Evolutionary conservation across 2,329 filamentous ascomycete species (phyloP), one percentile per base, ranked within the genome.

Genomic region (Cladosporium sp.): DNA sequence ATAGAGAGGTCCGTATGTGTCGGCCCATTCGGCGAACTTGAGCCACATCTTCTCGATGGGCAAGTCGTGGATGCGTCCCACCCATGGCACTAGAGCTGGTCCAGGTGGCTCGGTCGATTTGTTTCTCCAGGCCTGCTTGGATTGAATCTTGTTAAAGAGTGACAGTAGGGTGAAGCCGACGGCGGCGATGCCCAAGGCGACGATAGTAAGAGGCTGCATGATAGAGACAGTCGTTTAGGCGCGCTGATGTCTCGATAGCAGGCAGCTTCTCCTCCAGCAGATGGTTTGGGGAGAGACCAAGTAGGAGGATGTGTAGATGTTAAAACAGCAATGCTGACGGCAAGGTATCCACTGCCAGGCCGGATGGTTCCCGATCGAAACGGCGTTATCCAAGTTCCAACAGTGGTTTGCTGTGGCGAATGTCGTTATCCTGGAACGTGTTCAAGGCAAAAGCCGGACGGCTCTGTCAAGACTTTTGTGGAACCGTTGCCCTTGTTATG

Each of bases 11-110:
- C 76, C 76, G 60, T 77, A 75, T 6, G 67, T 71, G 51, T 78
- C 70, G n/a, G 75, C 71, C 75, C 76, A 79, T 68, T 78, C 75
- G 44, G 76, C 76, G 72, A 86, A 84, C 77, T 85, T 86, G 68
- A 85, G 71, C 84, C 84, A 86, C 80, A 82, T 83, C 71, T 76
- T 79, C 44, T 81, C 68, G 69, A 82, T 82, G 2, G 82, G 82
- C 12, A 84, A 74, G 66, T 84, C 81, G 68, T 83, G 81, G 64
- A 83, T 76, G 2, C 77, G 75, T 52, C 77, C 77, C 55, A 78
- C 67, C 67, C 71, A 76, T 41, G 77, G 76, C 3, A 78, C 64
- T 54, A 80, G 71, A 11, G 73, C 71, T 21, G 81, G 81, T 14
- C 81, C 81, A 41, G 80, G 80, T 58, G 74, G 72, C 60, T 75